phyloP scores from a whole-genome alignment of 352 stramenopile species.

The Phytophthora capsici region DNA sequence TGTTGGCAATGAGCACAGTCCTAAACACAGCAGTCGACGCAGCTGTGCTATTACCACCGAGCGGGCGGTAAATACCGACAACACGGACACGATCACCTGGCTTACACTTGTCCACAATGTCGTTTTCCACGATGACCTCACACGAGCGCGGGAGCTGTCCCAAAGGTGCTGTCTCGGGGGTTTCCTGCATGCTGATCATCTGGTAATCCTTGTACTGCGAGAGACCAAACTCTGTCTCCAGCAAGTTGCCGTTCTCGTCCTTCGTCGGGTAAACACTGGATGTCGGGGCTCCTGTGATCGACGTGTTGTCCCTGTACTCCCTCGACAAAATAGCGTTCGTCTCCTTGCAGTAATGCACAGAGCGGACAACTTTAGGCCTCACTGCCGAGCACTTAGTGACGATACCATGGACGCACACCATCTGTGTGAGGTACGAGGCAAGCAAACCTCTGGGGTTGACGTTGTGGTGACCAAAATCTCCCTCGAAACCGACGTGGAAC shows the following conservation, averaged over 20 bases:
- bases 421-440: slow-evolving; percentile 90
- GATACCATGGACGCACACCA: slow-evolving; percentile 99
- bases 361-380: slow-evolving; percentile 97
- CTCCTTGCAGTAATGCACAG: slow-evolving; percentile 98
- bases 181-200: slow-evolving; percentile 90
- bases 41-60: slow-evolving; percentile 82
- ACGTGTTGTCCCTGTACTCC: slow-evolving; percentile 98
- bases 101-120: slow-evolving; percentile 99
- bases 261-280: slow-evolving; percentile 94
- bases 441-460: slow-evolving; percentile 94
- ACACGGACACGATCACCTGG: slow-evolving; percentile 97
- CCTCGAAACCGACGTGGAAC: slow-evolving; percentile 92
- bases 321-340: slow-evolving; percentile 93
- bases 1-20: slow-evolving; percentile 97
- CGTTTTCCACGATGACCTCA: slow-evolving; percentile 98
- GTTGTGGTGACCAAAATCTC: slow-evolving; percentile 93
- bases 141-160: slow-evolving; percentile 97
- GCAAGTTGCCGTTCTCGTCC: slow-evolving; percentile 95
- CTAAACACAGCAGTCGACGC: slow-evolving; percentile 93
- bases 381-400: slow-evolving; percentile 98
- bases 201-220: slow-evolving; percentile 99
- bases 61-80: slow-evolving; percentile 94
- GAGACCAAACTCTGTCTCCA: slow-evolving; percentile 99
- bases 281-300: slow-evolving; percentile 90
- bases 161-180: slow-evolving; percentile 94